Evolutionary conservation across 768 basidiomycete species (phyloP).

Genomic region (Auriscalpium microsporum): DNA sequence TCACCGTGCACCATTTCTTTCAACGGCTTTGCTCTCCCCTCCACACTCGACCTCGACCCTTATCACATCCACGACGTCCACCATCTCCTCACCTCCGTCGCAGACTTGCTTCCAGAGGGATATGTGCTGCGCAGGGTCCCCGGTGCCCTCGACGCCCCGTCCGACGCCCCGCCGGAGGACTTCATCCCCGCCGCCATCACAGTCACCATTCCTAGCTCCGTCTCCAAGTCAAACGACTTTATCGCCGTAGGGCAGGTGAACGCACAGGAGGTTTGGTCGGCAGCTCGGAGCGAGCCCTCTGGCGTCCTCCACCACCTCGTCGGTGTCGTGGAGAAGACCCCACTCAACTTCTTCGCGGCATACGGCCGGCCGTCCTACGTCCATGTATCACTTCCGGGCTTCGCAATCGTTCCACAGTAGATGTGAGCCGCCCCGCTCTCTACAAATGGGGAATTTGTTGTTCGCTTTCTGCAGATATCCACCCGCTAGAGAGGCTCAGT

Average conservation of each 20-base stretch:
- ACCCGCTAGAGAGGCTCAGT: no score
- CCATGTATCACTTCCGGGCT: not conserved
- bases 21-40: not conserved
- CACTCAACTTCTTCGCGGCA: not conserved
- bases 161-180: not conserved
- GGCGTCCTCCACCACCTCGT: conserved; percentile 1
- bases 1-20: conserved; percentile 1
- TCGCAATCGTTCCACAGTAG: not conserved
- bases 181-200: conserved; percentile 4
- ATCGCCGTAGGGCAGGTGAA: conserved; percentile 2
- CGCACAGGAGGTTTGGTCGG: not conserved
- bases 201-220: conserved; percentile 1
- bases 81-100: not conserved
- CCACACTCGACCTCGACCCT: not conserved
- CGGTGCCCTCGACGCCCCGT: not conserved
- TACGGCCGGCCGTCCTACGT: conserved; percentile 1
- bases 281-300: not conserved
- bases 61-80: not conserved
- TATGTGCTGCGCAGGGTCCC: not conserved
- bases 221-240: not conserved
- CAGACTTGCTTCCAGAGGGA: not conserved
- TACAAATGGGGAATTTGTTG: not conserved
- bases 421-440: not conserved
- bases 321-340: not conserved
- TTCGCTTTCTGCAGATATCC: not conserved